Evolutionary conservation across 306 rosid species (phyloP).

Genomic region (Prunus davidiana): DNA sequence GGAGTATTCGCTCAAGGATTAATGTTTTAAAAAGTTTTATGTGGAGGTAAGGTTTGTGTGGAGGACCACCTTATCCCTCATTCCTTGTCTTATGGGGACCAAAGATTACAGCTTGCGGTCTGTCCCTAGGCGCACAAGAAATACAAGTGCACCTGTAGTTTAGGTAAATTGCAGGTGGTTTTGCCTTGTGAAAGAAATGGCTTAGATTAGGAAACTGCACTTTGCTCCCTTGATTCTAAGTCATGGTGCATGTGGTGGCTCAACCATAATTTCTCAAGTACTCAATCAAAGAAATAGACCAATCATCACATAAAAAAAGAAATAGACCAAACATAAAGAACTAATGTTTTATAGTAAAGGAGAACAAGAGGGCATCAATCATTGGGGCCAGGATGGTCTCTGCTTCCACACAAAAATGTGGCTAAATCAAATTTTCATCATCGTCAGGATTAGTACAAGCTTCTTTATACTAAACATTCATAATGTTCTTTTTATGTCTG

Average conservation of each 20-base stretch:
- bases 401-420: neutral
- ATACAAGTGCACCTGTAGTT: neutral
- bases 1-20: neutral
- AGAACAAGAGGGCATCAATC: neutral
- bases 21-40: neutral
- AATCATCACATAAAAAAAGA: neutral
- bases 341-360: neutral
- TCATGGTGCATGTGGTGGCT: neutral
- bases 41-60: conserved; percentile 10
- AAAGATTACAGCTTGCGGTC: neutral
- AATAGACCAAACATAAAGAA: neutral
- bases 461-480: neutral
- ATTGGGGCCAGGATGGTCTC: neutral
- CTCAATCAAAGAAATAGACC: neutral
- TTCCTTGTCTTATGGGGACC: conserved; percentile 16
- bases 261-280: neutral
- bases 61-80: conserved; percentile 30
- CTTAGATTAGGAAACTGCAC: neutral
- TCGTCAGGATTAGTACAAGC: neutral
- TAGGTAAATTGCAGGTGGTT: neutral
- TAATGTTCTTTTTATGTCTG: neutral
- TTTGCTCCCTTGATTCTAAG: neutral
- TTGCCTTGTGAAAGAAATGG: neutral
- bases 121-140: neutral
- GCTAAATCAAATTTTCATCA: neutral